Evolutionary conservation across 441 rosid species (phyloP), one percentile per base, ranked within the genome.

Genomic region (Populus hybrid): DNA sequence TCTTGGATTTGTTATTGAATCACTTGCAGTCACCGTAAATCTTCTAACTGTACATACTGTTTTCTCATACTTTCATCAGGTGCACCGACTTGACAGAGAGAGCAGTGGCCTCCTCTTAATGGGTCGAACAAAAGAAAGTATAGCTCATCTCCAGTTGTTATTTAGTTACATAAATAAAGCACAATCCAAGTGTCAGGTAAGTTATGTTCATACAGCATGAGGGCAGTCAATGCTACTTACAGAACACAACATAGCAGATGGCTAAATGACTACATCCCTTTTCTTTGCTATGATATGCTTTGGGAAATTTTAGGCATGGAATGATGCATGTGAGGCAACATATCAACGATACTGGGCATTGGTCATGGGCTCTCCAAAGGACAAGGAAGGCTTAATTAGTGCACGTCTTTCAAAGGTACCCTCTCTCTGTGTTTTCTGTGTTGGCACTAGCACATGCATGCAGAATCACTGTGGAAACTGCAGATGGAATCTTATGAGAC

Each of bases 21-120:
- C 18, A 46, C 54, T 46, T 0, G 8, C 28, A 24, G 30, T 67
- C 21, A 9, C 34, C 59, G 2, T 23, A 32, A 65, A 32, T 68
- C 57, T 54, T 12, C 61, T 10, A 42, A 68, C 28, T 69, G 11
- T 23, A 6, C 21, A 28, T 69, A 9, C 32, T 59, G 54, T 54
- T 50, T 63, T 34, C 24, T 23, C 70, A 72, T 76, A 9, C 5
- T 76, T 69, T 80, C 50, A 30, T 65, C 81, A 95, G 99, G 97
- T 93, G 77, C 98, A 93, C 69, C 97, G 97, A 72, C 95, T 93
- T 63, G 98, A 93, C 76, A 86, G 93, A 84, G 98, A 95, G 86
- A 90, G 90, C 78, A 95, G 99, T 50, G 99, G 99, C 69, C 89
- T 95, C 73, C 84, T 90, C 75, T 82, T 95, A 72, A 83, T 92